These are phyloP conservation scores for Wickerhamomyces alni DNA, from an alignment of 805 yeast species.

Conservation along the genomic window DNA sequence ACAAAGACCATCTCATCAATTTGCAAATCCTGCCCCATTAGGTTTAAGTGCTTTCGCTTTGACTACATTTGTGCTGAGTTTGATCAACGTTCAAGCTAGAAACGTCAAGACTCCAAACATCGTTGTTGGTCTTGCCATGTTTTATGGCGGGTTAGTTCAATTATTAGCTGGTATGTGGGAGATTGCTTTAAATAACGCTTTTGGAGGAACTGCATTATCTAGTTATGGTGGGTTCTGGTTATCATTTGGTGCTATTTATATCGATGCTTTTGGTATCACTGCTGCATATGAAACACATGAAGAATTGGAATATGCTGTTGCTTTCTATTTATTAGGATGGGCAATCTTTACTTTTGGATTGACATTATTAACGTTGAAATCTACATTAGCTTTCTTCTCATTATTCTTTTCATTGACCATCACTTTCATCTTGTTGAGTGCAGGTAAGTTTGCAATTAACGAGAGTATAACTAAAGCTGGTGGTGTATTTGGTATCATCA, in stretches of 20 bases:
- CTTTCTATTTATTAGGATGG: slow-evolving; percentile 50
- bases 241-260: slow-evolving; percentile 53
- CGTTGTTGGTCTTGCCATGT: slow-evolving; percentile 55
- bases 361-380: slow-evolving; percentile 39
- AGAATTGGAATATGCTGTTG: slow-evolving; percentile 41
- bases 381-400: slow-evolving; percentile 40
- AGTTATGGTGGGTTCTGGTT: slow-evolving; percentile 58
- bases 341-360: slow-evolving; percentile 45
- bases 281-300: slow-evolving; percentile 34
- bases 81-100: slow-evolving; percentile 50
- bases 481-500: slow-evolving; percentile 58
- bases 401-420: slow-evolving; percentile 40
- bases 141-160: slow-evolving; percentile 60
- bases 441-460: slow-evolving; percentile 39
- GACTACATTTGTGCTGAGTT: slow-evolving; percentile 53
- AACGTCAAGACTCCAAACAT: slow-evolving; percentile 49
- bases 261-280: slow-evolving; percentile 46
- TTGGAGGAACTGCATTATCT: slow-evolving; percentile 46
- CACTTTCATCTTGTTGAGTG: slow-evolving; percentile 41
- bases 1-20: slow-evolving; percentile 40
- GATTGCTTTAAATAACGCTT: slow-evolving; percentile 55
- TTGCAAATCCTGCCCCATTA: slow-evolving; percentile 62
- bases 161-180: slow-evolving; percentile 65
- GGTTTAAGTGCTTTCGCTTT: slow-evolving; percentile 59
- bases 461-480: slow-evolving; percentile 41